Evolutionary conservation across 305 asterid species (phyloP), one percentile per base, ranked within the genome.

Genomic region (Salvia sclarea): DNA sequence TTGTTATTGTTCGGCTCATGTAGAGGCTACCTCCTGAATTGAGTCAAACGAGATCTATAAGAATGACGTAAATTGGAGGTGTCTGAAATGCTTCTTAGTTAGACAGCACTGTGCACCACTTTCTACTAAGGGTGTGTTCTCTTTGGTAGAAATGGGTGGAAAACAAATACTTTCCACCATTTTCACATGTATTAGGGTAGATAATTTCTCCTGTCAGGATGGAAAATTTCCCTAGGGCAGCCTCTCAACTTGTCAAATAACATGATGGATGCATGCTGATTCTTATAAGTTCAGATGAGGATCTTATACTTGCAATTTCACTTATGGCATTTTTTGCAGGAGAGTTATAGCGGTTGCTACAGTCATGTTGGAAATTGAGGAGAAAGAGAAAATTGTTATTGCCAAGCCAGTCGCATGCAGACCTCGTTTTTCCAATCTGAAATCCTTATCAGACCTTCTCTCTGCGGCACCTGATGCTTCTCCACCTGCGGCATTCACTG

Each of bases 321-420:
- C 61, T 68, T 13, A 61, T 53, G 52, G 16, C 63, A 67, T 53
- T 41, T 49, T 76, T 54, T 71, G 70, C 74, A 70, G 77, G 60
- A 33, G 53, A 66, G 11, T 56, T 48, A 18, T 37, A 64, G 25
- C 45, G 24, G 61, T 45, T 54, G 43, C 66, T 8, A 38, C 53
- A 45, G 45, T 35, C 49, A 73, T 76, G 80, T 80, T 81, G 85
- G 91, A 86, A 78, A 65, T 74, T 8, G 73, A 79, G 21, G 91
- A 84, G 71, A 76, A 75, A 0, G 85, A 84, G 57, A 88, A 77
- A 75, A 63, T 73, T 41, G 91, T 80, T 2, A 78, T 92, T 70
- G 83, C 81, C 60, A 92, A 78, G 76, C 98, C 98, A n/a, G 87
- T 92, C 30, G 91, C 98, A 12, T 78, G 91, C 70, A 84, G 93